Evolutionary conservation across 352 stramenopile species (phyloP).

Genomic region (Peronospora destructor): DNA sequence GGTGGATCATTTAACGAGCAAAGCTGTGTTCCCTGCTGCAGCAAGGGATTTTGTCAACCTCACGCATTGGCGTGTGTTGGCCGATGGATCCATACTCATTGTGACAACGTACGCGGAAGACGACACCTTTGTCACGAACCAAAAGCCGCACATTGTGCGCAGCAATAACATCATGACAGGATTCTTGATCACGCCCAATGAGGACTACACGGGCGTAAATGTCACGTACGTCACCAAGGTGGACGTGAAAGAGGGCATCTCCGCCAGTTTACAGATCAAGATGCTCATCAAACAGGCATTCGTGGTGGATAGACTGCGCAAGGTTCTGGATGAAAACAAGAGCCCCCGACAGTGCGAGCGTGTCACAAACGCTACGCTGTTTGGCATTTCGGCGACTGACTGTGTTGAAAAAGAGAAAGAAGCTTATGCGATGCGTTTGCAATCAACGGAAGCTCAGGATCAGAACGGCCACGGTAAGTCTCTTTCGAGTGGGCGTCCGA

Average conservation of each 20-base stretch:
- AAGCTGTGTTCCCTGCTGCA: conserved; percentile 51
- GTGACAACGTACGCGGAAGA: conserved; percentile 40
- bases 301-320: conserved; percentile 50
- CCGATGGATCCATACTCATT: conserved; percentile 47
- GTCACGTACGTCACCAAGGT: conserved; percentile 65
- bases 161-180: conserved; percentile 48
- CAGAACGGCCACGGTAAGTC: conserved; percentile 16
- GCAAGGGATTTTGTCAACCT: conserved; percentile 58
- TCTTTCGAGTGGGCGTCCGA: neutral
- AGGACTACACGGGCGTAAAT: conserved; percentile 45
- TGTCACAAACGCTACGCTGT: conserved; percentile 47
- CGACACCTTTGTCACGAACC: conserved; percentile 32
- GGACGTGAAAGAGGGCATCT: conserved; percentile 55
- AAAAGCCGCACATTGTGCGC: conserved; percentile 46
- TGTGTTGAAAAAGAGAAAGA: conserved; percentile 41
- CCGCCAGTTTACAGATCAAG: conserved; percentile 47
- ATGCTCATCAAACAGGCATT: conserved; percentile 70
- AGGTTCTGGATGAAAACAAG: conserved; percentile 48
- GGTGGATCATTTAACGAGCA: conserved; percentile 66
- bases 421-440: conserved; percentile 18
- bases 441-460: conserved; percentile 12
- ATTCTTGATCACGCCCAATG: conserved; percentile 56
- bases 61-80: conserved; percentile 66
- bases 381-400: conserved; percentile 23
- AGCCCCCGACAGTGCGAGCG: conserved; percentile 16